These are phyloP conservation scores for Clausena lansium DNA, from an alignment of 345 rosid genomes.

Conservation along the genomic window DNA sequence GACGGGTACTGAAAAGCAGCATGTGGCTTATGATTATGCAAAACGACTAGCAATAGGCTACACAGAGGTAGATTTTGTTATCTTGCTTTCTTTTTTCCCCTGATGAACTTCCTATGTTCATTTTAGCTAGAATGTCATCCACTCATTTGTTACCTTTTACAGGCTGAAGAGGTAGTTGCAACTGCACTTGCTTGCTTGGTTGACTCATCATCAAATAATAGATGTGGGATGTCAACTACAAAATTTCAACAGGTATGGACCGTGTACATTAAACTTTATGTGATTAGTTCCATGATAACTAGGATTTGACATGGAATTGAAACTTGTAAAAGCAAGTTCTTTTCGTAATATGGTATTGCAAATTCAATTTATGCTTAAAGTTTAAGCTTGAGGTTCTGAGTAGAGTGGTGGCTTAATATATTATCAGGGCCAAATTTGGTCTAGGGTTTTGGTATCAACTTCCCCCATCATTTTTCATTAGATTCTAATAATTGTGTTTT, in stretches of 20 bases:
- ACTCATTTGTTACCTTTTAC: conserved; percentile 19
- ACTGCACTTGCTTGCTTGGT: conserved; percentile 72
- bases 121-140: neutral
- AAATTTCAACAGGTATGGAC: conserved; percentile 57
- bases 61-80: conserved; percentile 52
- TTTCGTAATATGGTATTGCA: neutral
- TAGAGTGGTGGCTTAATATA: neutral
- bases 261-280: neutral
- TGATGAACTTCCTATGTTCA: conserved; percentile 3
- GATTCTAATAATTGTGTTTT: neutral
- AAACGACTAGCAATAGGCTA: conserved; percentile 87
- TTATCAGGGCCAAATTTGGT: neutral
- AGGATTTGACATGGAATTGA: neutral
- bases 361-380: neutral
- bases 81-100: neutral
- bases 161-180: conserved; percentile 87
- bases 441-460: neutral
- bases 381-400: neutral
- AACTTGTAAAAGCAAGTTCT: neutral
- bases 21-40: conserved; percentile 91
- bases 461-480: neutral
- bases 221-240: conserved; percentile 33
- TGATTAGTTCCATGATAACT: neutral
- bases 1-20: conserved; percentile 88
- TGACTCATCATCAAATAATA: conserved; percentile 34